A percentile compares a stretch with the other conserved stretches of the same genome.
These are phyloP conservation scores for Aureobasidium lini DNA, from an alignment of 2,329 filamentous ascomycete species.

Conservation along the genomic window DNA sequence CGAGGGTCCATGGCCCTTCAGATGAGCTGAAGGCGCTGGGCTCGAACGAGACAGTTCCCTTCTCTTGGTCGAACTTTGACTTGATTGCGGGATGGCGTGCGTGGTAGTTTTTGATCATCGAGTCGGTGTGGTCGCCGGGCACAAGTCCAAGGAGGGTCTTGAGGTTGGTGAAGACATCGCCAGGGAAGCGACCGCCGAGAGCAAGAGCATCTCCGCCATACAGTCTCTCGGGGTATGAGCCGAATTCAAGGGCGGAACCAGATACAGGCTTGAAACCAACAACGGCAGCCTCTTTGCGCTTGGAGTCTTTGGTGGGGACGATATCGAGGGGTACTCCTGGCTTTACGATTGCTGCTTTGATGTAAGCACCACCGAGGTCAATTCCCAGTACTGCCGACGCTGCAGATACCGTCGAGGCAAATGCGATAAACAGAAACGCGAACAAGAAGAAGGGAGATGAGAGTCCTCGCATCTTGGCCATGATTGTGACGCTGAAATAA, in stretches of 20 bases:
- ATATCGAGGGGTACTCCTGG: slow-evolving; percentile 96
- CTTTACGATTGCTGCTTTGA: slow-evolving; percentile 94
- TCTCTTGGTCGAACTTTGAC: slow-evolving; percentile 50
- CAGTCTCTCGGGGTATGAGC: slow-evolving; percentile 69
- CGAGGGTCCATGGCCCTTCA: slow-evolving; percentile 60
- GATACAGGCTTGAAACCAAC: slow-evolving; percentile 87
- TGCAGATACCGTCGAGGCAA: slow-evolving; percentile 50
- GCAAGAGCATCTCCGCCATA: slow-evolving; percentile 91
- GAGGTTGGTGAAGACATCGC: slow-evolving; percentile 90
- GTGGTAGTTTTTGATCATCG: slow-evolving; percentile 62
- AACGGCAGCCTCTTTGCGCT: slow-evolving; percentile 86
- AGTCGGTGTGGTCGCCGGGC: slow-evolving; percentile 40
- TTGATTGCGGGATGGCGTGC: slow-evolving; percentile 71
- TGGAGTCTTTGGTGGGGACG: slow-evolving; percentile 93
- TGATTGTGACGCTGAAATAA: slow-evolving; percentile 1
- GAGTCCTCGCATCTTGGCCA: slow-evolving; percentile 10
- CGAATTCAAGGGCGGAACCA: slow-evolving; percentile 40
- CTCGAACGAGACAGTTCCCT: slow-evolving; percentile 72
- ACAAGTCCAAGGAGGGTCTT: slow-evolving; percentile 79
- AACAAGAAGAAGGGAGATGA: slow-evolving; percentile 20
- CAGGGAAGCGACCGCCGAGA: slow-evolving; percentile 76
- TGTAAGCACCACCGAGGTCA: slow-evolving; percentile 91
- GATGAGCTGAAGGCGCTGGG: slow-evolving; percentile 67
- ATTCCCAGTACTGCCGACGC: slow-evolving; percentile 79
- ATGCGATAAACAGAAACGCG: slow-evolving; percentile 46